Evolutionary conservation across 164 flowering plant genomes (phyloP).

Genomic region (Magnolia sinica): DNA sequence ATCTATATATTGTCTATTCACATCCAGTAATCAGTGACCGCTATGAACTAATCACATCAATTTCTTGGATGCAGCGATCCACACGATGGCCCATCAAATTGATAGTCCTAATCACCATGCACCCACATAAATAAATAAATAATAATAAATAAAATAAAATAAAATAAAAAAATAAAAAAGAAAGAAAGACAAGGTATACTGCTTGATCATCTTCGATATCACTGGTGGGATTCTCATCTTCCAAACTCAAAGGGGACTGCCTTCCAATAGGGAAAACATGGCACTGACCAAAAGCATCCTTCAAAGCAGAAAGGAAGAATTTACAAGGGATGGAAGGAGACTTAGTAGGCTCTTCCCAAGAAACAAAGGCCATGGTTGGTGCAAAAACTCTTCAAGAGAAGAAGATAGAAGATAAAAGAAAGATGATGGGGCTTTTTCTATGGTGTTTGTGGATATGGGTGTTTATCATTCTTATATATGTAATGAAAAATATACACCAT

Average conservation of each 20-base stretch:
- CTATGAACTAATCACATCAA: too few relatives aligned
- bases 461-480: background rate
- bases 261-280: constrained; percentile 17
- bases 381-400: background rate
- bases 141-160: too few relatives aligned
- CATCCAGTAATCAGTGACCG: too few relatives aligned
- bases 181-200: constrained; percentile 23
- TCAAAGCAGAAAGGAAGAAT: constrained; percentile 35
- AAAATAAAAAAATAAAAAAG: too few relatives aligned
- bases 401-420: background rate
- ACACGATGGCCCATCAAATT: too few relatives aligned
- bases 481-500: constrained; percentile 3
- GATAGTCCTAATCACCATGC: too few relatives aligned
- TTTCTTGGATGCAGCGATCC: too few relatives aligned
- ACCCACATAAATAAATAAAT: too few relatives aligned
- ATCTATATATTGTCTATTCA: too few relatives aligned
- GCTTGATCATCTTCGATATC: constrained; percentile 51
- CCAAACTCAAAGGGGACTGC: constrained; percentile 21
- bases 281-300: constrained; percentile 47
- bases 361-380: constrained; percentile 2
- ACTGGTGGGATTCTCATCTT: constrained; percentile 31
- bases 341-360: constrained; percentile 1
- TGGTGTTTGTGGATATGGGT: background rate
- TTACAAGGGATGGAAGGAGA: constrained; percentile 21
- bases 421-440: constrained; percentile 1